Evolutionary conservation across 371 early-diverging fungal genomes (phyloP), one percentile per base, ranked within the genome.

Genomic region (Actinomortierella ambigua): DNA sequence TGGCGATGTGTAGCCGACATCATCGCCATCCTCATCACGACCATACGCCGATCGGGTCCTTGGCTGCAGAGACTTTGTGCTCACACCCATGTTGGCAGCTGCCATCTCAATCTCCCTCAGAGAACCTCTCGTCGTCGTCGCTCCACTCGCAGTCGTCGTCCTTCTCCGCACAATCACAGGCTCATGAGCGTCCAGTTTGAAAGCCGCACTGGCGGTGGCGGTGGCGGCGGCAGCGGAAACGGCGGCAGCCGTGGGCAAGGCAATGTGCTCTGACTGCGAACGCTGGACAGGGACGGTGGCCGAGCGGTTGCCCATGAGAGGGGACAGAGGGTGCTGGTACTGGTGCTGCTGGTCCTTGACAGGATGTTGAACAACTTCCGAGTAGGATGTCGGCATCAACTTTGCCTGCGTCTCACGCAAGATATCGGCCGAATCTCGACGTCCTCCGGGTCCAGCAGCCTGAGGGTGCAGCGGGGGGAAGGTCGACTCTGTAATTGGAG

Each of bases 1-100:
- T 22, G 73, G 73, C 1, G 73, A 73, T 2, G 73, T 73, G 44
- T 73, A 73, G 15, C 73, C 73, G 41, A 73, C 73, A 49, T 73
- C 73, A 28, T 69, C 70, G 17, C 18, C 34, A 6, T 50, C 53
- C 0, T 39, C 29, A 17, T 39, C 22, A 8, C n/a, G n/a, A n/a
- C n/a, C n/a, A n/a, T n/a, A n/a, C n/a, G n/a, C n/a, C n/a, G n/a
- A n/a, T n/a, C n/a, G n/a, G n/a, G n/a, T n/a, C n/a, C n/a, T n/a
- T n/a, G n/a, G n/a, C n/a, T 57, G 11, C 34, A 34, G 11, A 4
- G 4, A 50, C 50, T 59, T 59, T 26, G 46, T 59, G 27, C 39
- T 55, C 3, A 41, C 42, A 27, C 34, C 11, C 34, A 34, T 34
- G 34, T 34, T 34, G 34, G 28, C 29, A 2, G 55, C 55, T 14